A percentile compares a stretch with the other conserved stretches of the same genome.
These are phyloP conservation scores for Termitomyces heimii DNA, from an alignment of 768 basidiomycete species.

Conservation along the genomic window DNA sequence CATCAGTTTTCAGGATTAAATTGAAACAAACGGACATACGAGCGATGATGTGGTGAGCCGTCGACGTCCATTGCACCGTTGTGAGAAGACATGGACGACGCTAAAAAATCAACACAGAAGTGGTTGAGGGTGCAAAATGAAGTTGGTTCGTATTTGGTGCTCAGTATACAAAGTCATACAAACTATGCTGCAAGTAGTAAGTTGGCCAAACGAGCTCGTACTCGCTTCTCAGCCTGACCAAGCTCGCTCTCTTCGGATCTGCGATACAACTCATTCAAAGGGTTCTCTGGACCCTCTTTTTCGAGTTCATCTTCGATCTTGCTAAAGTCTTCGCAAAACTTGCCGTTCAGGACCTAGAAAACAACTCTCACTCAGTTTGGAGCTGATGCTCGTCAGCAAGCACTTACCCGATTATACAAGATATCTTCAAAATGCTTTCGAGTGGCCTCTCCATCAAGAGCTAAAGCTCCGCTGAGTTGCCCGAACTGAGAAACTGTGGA, in stretches of 20 bases:
- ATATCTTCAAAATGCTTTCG: conserved; percentile 54
- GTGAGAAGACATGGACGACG: conserved; percentile 36
- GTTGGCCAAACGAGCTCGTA: conserved; percentile 41
- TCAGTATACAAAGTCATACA: conserved; percentile 10
- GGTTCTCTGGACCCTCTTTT: conserved; percentile 48
- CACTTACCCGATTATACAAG: conserved; percentile 45
- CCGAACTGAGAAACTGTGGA: conserved; percentile 59
- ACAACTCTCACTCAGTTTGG: neutral
- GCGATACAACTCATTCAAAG: conserved; percentile 48
- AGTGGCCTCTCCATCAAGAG: conserved; percentile 43
- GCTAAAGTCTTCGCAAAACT: conserved; percentile 50
- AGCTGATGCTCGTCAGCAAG: neutral
- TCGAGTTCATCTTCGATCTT: conserved; percentile 52
- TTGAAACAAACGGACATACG: conserved; percentile 34
- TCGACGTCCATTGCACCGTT: conserved; percentile 62
- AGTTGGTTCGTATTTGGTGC: conserved; percentile 11
- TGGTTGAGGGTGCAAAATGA: conserved; percentile 5
- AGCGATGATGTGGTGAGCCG: conserved; percentile 51
- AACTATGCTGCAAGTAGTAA: conserved; percentile 18
- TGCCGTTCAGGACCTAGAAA: conserved; percentile 49
- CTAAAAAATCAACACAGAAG: neutral
- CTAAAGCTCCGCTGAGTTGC: conserved; percentile 51
- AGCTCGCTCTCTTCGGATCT: conserved; percentile 46
- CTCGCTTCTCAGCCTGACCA: conserved; percentile 54
- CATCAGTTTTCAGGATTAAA: neutral